Evolutionary conservation across 495 filamentous ascomycete species (phyloP).

Genomic region (Xylaria intraflava): DNA sequence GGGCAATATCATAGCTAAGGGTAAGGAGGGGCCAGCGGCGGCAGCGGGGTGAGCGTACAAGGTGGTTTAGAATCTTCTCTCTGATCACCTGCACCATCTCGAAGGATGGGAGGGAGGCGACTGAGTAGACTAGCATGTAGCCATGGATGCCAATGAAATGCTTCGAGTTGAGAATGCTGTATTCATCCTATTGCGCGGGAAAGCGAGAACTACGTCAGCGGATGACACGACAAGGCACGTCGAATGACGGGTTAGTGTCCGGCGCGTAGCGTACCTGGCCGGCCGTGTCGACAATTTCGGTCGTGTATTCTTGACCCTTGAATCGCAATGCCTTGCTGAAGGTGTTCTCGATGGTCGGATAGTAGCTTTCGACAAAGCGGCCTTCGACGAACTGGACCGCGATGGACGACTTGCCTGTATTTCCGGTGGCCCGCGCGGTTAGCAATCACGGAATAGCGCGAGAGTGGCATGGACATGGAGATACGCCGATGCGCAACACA

Average conservation of each 20-base stretch:
- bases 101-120: slow-evolving; percentile 86
- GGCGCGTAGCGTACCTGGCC: slow-evolving; percentile 73
- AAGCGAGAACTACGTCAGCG: neutral
- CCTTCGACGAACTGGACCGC: slow-evolving; percentile 97
- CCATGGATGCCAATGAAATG: slow-evolving; percentile 99
- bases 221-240: too few relatives aligned
- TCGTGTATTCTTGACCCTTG: slow-evolving; percentile 87
- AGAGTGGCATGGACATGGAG: neutral
- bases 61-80: slow-evolving; percentile 94
- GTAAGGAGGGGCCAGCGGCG: neutral
- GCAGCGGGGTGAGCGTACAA: slow-evolving; percentile 50
- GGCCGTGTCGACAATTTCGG: slow-evolving; percentile 97
- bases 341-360: slow-evolving; percentile 98
- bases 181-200: slow-evolving; percentile 70
- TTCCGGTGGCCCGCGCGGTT: neutral
- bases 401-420: slow-evolving; percentile 88
- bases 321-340: slow-evolving; percentile 91
- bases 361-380: slow-evolving; percentile 98
- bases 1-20: neutral
- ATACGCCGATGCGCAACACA: too few relatives aligned
- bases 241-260: neutral
- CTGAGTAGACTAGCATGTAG: slow-evolving; percentile 96
- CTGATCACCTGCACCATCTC: slow-evolving; percentile 93
- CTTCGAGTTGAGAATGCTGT: slow-evolving; percentile 94
- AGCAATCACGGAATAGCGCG: neutral